Percentiles rank a stretch among this genome's conserved stretches.
Conservation (phyloP, 164 flowering plant genomes). For the Macadamia integrifolia region DNA sequence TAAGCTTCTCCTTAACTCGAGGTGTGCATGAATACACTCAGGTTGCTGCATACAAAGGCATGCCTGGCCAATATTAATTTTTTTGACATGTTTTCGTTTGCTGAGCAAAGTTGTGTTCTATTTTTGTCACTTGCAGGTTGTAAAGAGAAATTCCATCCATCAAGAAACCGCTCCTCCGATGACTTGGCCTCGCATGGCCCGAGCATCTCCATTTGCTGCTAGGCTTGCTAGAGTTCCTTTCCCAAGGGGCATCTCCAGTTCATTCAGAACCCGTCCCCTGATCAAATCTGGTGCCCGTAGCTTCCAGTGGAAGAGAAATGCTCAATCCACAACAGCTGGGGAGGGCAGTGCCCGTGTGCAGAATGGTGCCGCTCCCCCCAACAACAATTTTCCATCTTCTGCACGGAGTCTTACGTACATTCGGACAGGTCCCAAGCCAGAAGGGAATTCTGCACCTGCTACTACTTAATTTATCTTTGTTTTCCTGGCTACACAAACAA, state of each 20-base stretch:
- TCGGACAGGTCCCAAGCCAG: conserved; percentile 50
- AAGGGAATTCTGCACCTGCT: conserved; percentile 23
- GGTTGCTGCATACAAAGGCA: too few species aligned
- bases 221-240: conserved; percentile 51
- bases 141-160: conserved; percentile 43
- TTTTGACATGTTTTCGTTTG: too few species aligned
- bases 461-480: conserved; percentile 4
- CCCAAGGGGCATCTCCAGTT: conserved; percentile 46
- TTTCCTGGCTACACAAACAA: background rate
- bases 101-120: too few species aligned
- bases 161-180: conserved; percentile 38
- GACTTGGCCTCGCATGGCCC: conserved; percentile 52
- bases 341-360: conserved; percentile 11
- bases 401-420: conserved; percentile 62
- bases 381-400: conserved; percentile 23
- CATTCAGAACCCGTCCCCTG: conserved; percentile 41
- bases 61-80: too few species aligned
- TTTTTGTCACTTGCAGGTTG: conserved; percentile 41
- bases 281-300: conserved; percentile 65
- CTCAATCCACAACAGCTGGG: conserved; percentile 19
- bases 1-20: too few species aligned
- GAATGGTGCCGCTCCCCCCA: conserved; percentile 21
- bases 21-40: too few species aligned
- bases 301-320: conserved; percentile 87
- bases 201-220: conserved; percentile 50